These are phyloP conservation scores for Ophiocordyceps polyrhachis-furcata DNA, from an alignment of 2,329 filamentous ascomycete species.

Conservation along the genomic window DNA sequence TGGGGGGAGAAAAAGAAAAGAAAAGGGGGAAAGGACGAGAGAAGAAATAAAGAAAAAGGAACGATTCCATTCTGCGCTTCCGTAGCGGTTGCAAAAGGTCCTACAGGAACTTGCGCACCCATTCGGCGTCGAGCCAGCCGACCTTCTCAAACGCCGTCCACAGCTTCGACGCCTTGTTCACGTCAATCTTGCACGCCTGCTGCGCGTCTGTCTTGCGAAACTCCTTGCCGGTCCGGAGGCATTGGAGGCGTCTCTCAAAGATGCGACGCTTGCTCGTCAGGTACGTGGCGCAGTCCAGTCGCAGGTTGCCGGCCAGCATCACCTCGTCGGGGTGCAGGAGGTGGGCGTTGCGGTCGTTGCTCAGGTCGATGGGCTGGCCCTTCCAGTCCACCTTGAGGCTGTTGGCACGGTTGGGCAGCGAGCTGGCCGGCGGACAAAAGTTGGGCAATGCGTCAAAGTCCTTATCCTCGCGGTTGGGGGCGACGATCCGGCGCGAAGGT, in stretches of 20 bases:
- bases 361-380: slow-evolving; percentile 58
- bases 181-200: slow-evolving; percentile 93
- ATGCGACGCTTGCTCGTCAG: slow-evolving; percentile 86
- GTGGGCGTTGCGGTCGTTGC: slow-evolving; percentile 47
- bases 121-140: slow-evolving; percentile 51
- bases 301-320: slow-evolving; percentile 55
- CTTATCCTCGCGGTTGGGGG: slow-evolving; percentile 62
- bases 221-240: slow-evolving; percentile 51
- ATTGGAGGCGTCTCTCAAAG: slow-evolving; percentile 57
- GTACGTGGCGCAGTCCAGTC: slow-evolving; percentile 75
- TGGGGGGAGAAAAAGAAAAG: not conserved
- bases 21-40: not conserved
- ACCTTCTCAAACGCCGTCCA: slow-evolving; percentile 80
- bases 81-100: not conserved
- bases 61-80: not conserved
- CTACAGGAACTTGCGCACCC: slow-evolving; percentile 20
- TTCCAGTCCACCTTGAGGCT: slow-evolving; percentile 78
- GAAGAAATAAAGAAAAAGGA: not conserved
- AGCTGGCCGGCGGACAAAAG: slow-evolving; percentile 49
- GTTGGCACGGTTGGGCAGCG: slow-evolving; percentile 47
- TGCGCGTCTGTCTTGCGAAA: slow-evolving; percentile 93
- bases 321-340: slow-evolving; percentile 67
- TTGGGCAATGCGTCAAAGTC: slow-evolving; percentile 57
- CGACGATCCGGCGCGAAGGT: slow-evolving; percentile 30
- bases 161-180: slow-evolving; percentile 89